A percentile compares a stretch with the other conserved stretches of the same genome.
These are phyloP conservation scores for Karstenula rhodostoma DNA, from an alignment of 2,329 filamentous ascomycete species.

Conservation along the genomic window DNA sequence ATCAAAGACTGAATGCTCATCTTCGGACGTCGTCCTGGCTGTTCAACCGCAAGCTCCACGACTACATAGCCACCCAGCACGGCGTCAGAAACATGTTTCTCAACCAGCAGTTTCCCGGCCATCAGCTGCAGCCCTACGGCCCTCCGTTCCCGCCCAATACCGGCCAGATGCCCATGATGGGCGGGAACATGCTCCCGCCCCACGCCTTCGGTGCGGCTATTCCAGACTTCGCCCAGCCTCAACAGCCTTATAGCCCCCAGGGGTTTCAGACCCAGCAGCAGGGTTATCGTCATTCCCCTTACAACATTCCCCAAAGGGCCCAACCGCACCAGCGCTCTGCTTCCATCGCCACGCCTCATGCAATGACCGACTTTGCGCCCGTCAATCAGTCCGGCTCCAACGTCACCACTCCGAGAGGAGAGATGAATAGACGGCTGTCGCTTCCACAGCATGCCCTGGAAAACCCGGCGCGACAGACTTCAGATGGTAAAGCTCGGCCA, in stretches of 20 bases:
- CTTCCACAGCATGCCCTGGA: constrained; percentile 48
- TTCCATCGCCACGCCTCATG: constrained; percentile 55
- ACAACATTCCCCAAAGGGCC: constrained; percentile 53
- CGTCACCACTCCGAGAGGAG: constrained; percentile 30
- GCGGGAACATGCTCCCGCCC: constrained; percentile 44
- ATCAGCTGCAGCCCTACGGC: constrained; percentile 33
- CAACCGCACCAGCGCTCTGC: constrained; percentile 53
- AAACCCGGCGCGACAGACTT: constrained; percentile 22
- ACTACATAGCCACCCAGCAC: constrained; percentile 66
- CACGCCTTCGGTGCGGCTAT: constrained; percentile 42
- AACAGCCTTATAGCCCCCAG: constrained; percentile 34
- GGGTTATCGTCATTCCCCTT: constrained; percentile 55
- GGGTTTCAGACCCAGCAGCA: constrained; percentile 27
- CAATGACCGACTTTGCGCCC: constrained; percentile 38
- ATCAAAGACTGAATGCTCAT: constrained; percentile 69
- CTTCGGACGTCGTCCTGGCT: constrained; percentile 67
- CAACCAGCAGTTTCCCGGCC: constrained; percentile 48
- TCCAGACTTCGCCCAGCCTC: constrained; percentile 24
- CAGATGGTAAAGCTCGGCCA: constrained; percentile 25
- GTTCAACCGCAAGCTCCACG: constrained; percentile 69
- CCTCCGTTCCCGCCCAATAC: constrained; percentile 25
- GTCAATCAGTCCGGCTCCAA: constrained; percentile 28
- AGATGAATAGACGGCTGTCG: constrained; percentile 53
- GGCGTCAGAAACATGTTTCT: constrained; percentile 60
- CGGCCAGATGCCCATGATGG: constrained; percentile 30